Conservation (phyloP, 805 yeast genomes). For the Schwanniomyces vanrijiae region DNA sequence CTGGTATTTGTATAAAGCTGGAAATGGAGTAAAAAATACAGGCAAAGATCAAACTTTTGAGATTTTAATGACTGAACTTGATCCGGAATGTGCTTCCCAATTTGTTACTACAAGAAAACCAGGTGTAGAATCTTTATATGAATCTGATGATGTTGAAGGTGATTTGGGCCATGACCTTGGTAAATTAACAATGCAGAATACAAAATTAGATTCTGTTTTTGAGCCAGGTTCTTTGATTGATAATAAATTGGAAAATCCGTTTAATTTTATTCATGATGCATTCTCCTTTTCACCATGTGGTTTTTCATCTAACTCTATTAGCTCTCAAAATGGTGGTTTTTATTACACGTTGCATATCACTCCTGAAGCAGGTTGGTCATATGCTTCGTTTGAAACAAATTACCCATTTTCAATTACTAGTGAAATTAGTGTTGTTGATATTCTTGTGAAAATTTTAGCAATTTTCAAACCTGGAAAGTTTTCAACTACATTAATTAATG, state of each 20-base stretch:
- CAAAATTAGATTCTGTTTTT: slow-evolving; percentile 65
- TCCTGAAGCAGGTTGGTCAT: slow-evolving; percentile 92
- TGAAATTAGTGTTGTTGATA: slow-evolving; percentile 48
- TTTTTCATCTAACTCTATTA: slow-evolving; percentile 81
- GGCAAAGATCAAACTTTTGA: slow-evolving; percentile 74
- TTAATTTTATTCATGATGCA: slow-evolving; percentile 68
- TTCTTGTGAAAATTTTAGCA: slow-evolving; percentile 57
- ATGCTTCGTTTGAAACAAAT: slow-evolving; percentile 94
- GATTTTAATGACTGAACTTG: slow-evolving; percentile 84
- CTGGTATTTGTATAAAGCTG: slow-evolving; percentile 85
- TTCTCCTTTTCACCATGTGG: slow-evolving; percentile 95
- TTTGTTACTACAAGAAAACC: slow-evolving; percentile 58
- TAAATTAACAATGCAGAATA: slow-evolving; percentile 57
- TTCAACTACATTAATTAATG: slow-evolving; percentile 46
- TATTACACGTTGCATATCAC: slow-evolving; percentile 89
- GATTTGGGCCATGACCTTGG: slow-evolving; percentile 84
- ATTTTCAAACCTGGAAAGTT: slow-evolving; percentile 78
- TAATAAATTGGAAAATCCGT: background rate
- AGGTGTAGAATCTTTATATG: slow-evolving; percentile 37
- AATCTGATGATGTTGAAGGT: slow-evolving; percentile 48
- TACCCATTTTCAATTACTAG: slow-evolving; percentile 49
- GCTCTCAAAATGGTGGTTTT: slow-evolving; percentile 46
- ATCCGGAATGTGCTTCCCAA: slow-evolving; percentile 52
- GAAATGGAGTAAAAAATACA: slow-evolving; percentile 20
- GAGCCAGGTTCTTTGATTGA: slow-evolving; percentile 14